Percentiles rank a stretch among this genome's conserved stretches.
phyloP scores from a whole-genome alignment of 2,329 filamentous ascomycete genomes.

The Raffaelea arxii region DNA sequence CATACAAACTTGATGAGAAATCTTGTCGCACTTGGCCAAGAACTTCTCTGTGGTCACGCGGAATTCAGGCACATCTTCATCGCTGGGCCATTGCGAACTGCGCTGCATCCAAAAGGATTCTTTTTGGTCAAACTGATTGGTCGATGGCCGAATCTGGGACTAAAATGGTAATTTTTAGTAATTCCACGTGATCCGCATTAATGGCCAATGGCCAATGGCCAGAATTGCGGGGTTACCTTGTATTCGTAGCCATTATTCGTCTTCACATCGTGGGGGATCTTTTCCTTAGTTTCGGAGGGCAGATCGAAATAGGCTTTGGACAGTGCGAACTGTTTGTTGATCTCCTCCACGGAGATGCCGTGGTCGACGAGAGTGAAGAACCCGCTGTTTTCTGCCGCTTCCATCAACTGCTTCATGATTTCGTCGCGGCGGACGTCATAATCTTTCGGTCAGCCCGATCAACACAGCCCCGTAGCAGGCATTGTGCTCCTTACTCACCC shows the following conservation, averaged over 20 bases:
- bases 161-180: too few species aligned
- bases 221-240: too few species aligned
- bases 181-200: too few species aligned
- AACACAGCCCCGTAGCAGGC: neutral
- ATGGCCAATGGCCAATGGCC: too few species aligned
- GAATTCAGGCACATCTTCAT: neutral
- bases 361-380: conserved; percentile 49
- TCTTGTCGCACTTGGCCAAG: conserved; percentile 1
- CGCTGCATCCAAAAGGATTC: neutral
- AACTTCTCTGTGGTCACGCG: neutral
- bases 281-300: conserved; percentile 37
- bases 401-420: conserved; percentile 39
- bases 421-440: conserved; percentile 40
- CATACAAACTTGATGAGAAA: conserved; percentile 2
- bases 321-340: conserved; percentile 28
- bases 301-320: conserved; percentile 40
- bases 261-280: neutral
- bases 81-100: neutral
- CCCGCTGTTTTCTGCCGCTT: conserved; percentile 45
- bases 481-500: neutral
- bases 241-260: neutral
- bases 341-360: conserved; percentile 27
- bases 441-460: conserved; percentile 16
- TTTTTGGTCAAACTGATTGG: neutral
- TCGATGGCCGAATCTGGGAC: neutral